phyloP scores from a whole-genome alignment of 2,329 filamentous ascomycete genomes.

The Exutisphaerella laricina region DNA sequence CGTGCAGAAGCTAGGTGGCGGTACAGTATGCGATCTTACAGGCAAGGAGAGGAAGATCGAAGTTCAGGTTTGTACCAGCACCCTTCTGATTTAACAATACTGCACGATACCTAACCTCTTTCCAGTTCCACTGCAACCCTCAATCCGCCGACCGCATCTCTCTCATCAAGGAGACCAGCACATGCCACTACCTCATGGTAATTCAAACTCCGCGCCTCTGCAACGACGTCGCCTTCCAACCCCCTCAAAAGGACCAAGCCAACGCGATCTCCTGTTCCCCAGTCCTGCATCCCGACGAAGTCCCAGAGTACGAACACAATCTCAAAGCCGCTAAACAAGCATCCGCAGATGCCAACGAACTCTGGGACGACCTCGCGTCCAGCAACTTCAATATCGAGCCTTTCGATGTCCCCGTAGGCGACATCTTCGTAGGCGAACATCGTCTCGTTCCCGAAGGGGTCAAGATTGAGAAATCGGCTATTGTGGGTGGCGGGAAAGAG shows the following conservation, averaged over 20 bases:
- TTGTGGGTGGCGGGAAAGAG: constrained; percentile 49
- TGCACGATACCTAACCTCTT: background rate
- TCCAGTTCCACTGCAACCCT: constrained; percentile 69
- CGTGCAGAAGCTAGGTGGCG: constrained; percentile 72
- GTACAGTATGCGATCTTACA: constrained; percentile 81
- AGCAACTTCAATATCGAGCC: constrained; percentile 6
- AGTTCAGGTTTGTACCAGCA: constrained; percentile 52
- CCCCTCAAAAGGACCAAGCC: constrained; percentile 69
- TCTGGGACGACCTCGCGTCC: constrained; percentile 21
- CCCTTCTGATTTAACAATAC: background rate
- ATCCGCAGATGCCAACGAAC: constrained; percentile 19
- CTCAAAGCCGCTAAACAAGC: constrained; percentile 19
- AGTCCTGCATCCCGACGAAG: constrained; percentile 57
- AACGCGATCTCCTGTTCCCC: constrained; percentile 72
- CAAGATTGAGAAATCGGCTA: constrained; percentile 50
- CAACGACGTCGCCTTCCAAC: constrained; percentile 78
- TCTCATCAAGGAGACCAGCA: constrained; percentile 89
- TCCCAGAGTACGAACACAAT: constrained; percentile 31
- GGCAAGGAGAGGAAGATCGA: constrained; percentile 76
- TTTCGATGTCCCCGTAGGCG: constrained; percentile 44
- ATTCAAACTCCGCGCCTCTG: constrained; percentile 85
- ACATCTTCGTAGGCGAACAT: constrained; percentile 55
- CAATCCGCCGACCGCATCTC: constrained; percentile 71
- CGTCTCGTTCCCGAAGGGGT: constrained; percentile 50
- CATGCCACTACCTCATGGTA: constrained; percentile 89